A percentile compares a stretch with the other conserved stretches of the same genome.
Evolutionary conservation across 305 asterid species (phyloP).

Genomic region (Solanum hybrid): DNA sequence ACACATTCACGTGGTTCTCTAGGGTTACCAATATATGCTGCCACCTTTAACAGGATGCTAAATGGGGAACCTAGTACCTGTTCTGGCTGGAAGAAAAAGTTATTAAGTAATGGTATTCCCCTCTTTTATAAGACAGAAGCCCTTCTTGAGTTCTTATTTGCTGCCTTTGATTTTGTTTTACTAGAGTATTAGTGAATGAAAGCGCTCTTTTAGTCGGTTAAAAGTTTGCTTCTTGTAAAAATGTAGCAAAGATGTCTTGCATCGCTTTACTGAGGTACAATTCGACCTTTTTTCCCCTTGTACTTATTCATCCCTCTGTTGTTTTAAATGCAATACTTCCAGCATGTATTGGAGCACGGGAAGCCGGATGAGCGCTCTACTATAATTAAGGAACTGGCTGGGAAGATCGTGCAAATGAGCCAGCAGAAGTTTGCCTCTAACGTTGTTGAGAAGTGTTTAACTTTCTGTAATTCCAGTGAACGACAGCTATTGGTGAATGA

Average conservation of each 20-base stretch:
- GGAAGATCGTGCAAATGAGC: conserved; percentile 38
- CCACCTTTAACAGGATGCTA: background rate
- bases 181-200: background rate
- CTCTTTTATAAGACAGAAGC: background rate
- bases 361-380: conserved; percentile 37
- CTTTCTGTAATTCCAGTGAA: conserved; percentile 33
- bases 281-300: background rate
- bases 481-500: conserved; percentile 41
- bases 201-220: background rate
- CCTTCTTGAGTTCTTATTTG: background rate
- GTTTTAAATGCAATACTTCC: background rate
- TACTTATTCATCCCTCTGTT: background rate
- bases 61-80: background rate
- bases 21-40: background rate
- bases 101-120: background rate
- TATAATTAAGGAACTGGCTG: conserved; percentile 35
- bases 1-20: background rate
- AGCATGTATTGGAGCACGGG: conserved; percentile 45
- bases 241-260: background rate
- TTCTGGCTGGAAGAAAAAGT: background rate
- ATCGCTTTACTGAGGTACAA: background rate
- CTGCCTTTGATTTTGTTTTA: background rate
- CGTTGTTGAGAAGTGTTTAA: conserved; percentile 40
- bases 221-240: background rate
- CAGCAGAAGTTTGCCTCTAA: conserved; percentile 44